phyloP scores from a whole-genome alignment of 2,329 filamentous ascomycete species.

The Alternaria triticina region DNA sequence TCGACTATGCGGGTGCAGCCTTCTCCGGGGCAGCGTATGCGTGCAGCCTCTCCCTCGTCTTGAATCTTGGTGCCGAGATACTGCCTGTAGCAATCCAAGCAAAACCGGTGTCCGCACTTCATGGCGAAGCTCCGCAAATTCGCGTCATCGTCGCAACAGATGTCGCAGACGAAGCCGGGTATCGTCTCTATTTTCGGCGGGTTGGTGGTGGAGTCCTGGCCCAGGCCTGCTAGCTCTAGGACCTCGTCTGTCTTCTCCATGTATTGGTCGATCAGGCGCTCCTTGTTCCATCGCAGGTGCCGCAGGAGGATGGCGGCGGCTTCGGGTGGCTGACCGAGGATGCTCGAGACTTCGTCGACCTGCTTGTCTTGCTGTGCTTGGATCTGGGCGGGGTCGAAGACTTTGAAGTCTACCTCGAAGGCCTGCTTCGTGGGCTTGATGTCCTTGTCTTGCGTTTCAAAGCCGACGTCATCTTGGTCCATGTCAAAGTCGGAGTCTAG shows the following conservation, averaged over 20 bases:
- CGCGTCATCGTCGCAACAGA: constrained; percentile 89
- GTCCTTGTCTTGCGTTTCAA: constrained; percentile 71
- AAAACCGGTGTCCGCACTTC: constrained; percentile 94
- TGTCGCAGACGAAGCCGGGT: constrained; percentile 86
- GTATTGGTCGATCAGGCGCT: constrained; percentile 91
- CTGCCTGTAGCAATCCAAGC: constrained; percentile 87
- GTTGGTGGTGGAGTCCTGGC: constrained; percentile 53
- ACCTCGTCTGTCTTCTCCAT: constrained; percentile 87
- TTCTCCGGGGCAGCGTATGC: constrained; percentile 91
- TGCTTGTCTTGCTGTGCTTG: constrained; percentile 84
- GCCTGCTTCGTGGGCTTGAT: constrained; percentile 74
- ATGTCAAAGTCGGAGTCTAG: constrained; percentile 59
- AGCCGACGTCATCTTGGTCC: constrained; percentile 67
- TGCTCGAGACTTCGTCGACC: constrained; percentile 87
- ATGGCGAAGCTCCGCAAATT: constrained; percentile 86
- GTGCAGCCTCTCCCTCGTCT: constrained; percentile 91
- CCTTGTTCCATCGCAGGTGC: constrained; percentile 94
- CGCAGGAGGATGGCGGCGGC: constrained; percentile 89
- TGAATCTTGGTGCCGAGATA: constrained; percentile 93
- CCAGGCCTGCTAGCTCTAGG: constrained; percentile 83
- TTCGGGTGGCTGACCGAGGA: constrained; percentile 87
- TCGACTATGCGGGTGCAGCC: constrained; percentile 91
- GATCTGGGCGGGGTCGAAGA: constrained; percentile 81
- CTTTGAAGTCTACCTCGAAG: constrained; percentile 85
- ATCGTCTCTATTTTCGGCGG: constrained; percentile 73